A percentile compares a stretch with the other conserved stretches of the same genome.
These are phyloP conservation scores for Thraustochytrium striatum DNA, from an alignment of 352 stramenopile species.

Conservation along the genomic window DNA sequence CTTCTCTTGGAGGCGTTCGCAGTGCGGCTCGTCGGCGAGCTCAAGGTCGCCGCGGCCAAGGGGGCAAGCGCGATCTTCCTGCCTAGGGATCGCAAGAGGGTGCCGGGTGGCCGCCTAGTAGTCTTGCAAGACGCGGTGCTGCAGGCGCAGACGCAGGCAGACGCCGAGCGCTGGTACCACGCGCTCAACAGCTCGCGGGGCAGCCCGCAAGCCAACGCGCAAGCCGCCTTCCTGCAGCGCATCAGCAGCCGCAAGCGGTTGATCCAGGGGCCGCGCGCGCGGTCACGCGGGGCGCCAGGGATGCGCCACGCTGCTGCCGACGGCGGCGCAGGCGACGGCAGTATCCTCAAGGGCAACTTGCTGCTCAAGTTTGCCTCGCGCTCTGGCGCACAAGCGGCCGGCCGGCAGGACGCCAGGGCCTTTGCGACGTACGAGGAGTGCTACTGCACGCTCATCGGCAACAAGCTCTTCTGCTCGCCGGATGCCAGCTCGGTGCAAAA, in stretches of 20 bases:
- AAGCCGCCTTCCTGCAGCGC: too few relatives aligned
- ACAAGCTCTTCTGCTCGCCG: not conserved
- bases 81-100: too few relatives aligned
- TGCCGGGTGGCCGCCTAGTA: not conserved
- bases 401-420: not conserved
- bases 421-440: not conserved
- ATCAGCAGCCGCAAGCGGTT: not conserved
- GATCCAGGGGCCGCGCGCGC: not conserved
- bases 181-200: not conserved
- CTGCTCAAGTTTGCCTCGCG: not conserved
- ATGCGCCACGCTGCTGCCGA: not conserved
- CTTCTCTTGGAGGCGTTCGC: not conserved
- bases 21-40: not conserved
- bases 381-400: not conserved
- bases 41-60: not conserved
- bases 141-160: not conserved
- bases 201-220: not conserved
- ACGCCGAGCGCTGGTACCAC: not conserved
- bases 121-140: not conserved
- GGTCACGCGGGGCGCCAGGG: not conserved
- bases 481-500: conserved; percentile 2
- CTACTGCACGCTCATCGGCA: conserved; percentile 30
- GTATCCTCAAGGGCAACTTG: not conserved
- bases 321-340: not conserved
- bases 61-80: too few relatives aligned